Evolutionary conservation across 2,329 filamentous ascomycete genomes (phyloP).

Genomic region (Chrysosporium keratinophilum): DNA sequence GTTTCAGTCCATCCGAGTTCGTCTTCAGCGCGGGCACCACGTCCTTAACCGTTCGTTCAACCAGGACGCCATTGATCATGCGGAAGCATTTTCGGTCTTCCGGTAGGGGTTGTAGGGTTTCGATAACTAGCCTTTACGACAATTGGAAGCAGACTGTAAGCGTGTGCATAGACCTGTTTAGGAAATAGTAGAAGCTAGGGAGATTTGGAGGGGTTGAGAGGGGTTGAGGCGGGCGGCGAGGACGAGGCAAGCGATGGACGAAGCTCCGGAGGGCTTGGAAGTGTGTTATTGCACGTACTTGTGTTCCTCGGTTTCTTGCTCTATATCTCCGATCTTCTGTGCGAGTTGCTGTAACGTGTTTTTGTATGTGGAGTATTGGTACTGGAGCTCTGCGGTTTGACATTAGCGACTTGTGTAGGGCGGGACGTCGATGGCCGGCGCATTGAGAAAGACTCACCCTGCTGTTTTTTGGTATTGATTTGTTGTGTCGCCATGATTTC

Average conservation of each 20-base stretch:
- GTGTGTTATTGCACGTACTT: constrained; percentile 54
- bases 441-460: constrained; percentile 28
- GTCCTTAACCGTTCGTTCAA: constrained; percentile 87
- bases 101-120: constrained; percentile 74
- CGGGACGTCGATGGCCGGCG: background rate
- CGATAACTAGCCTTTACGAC: constrained; percentile 67
- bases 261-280: background rate
- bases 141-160: background rate
- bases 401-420: background rate
- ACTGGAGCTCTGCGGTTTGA: constrained; percentile 36
- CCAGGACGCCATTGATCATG: constrained; percentile 93
- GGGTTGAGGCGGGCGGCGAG: background rate
- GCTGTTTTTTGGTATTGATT: constrained; percentile 37
- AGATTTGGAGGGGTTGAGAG: background rate
- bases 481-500: constrained; percentile 32
- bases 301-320: constrained; percentile 95
- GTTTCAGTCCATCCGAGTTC: constrained; percentile 86
- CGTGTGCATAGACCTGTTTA: background rate
- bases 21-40: constrained; percentile 84
- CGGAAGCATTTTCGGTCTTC: constrained; percentile 92
- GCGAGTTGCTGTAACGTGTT: constrained; percentile 79
- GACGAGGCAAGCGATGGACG: background rate
- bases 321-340: constrained; percentile 92
- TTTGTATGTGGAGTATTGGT: constrained; percentile 48
- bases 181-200: too few species aligned